These are phyloP conservation scores for Cordyceps farinosa DNA, from an alignment of 2,329 filamentous ascomycete genomes.

Conservation along the genomic window DNA sequence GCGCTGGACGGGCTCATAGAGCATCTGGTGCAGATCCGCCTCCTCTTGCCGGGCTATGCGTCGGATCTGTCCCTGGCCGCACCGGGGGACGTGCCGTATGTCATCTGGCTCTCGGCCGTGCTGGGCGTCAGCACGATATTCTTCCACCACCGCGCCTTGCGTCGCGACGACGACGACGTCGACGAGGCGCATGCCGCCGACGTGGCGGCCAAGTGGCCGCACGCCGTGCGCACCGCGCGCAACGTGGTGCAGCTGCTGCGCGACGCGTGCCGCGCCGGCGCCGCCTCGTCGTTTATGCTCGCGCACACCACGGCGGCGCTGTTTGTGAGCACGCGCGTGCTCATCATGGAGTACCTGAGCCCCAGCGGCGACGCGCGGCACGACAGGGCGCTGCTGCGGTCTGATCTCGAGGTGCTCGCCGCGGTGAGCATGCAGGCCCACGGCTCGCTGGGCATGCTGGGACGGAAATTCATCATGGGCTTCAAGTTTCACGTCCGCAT, in stretches of 20 bases:
- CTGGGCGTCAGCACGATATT: constrained; percentile 23
- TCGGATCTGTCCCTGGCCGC: constrained; percentile 23
- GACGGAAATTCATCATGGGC: constrained; percentile 24
- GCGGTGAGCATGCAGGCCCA: constrained; percentile 20
- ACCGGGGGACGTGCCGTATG: constrained; percentile 19
- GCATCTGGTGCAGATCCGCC: constrained; percentile 21
- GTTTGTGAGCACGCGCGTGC: constrained; percentile 21
- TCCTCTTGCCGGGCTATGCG: constrained; percentile 24
- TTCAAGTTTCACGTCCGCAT: constrained; percentile 22
- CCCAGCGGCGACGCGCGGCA: neutral
- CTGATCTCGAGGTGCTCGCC: constrained; percentile 24
- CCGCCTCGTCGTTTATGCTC: constrained; percentile 20
- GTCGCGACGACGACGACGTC: constrained; percentile 8
- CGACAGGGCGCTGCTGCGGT: constrained; percentile 21
- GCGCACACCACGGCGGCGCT: constrained; percentile 22
- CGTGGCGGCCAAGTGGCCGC: constrained; percentile 24
- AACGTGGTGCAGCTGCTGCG: constrained; percentile 21
- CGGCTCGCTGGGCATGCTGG: constrained; percentile 20
- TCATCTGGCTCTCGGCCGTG: constrained; percentile 24
- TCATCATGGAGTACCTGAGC: constrained; percentile 24
- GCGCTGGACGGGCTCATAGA: constrained; percentile 21
- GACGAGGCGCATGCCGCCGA: constrained; percentile 17
- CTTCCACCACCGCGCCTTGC: constrained; percentile 23
- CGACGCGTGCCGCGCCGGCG: constrained; percentile 20
- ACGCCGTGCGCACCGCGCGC: constrained; percentile 24